Conservation (phyloP, 768 basidiomycete species). For the Asterophora lycoperdoides region DNA sequence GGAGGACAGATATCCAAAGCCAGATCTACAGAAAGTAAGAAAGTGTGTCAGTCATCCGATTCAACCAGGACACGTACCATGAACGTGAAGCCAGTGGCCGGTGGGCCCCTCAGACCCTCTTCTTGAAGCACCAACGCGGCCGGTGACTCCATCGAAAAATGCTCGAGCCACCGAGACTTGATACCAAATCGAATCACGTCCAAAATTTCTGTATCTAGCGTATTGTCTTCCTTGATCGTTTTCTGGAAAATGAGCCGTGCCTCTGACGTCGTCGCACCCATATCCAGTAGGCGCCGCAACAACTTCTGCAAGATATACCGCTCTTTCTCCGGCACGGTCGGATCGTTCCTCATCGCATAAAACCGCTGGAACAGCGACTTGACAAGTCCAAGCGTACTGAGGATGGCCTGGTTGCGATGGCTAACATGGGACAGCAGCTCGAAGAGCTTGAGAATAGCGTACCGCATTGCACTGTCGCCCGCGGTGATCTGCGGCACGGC, state of each 20-base stretch:
- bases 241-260: constrained; percentile 61
- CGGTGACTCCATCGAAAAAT: constrained; percentile 62
- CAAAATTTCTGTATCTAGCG: constrained; percentile 58
- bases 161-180: constrained; percentile 75
- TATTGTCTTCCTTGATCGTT: constrained; percentile 44
- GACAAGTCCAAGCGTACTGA: constrained; percentile 57
- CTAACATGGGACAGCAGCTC: constrained; percentile 56
- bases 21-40: constrained; percentile 35
- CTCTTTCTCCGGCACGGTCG: constrained; percentile 40
- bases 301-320: constrained; percentile 58
- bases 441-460: constrained; percentile 54
- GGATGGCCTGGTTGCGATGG: constrained; percentile 67
- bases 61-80: constrained; percentile 42
- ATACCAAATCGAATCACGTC: constrained; percentile 68
- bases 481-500: constrained; percentile 33
- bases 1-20: constrained; percentile 44
- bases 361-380: constrained; percentile 49
- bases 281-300: constrained; percentile 64
- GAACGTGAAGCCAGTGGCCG: constrained; percentile 64
- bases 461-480: constrained; percentile 41
- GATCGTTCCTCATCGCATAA: constrained; percentile 22
- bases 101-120: constrained; percentile 48
- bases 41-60: background rate
- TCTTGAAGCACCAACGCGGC: constrained; percentile 49
- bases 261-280: constrained; percentile 65